Evolutionary conservation across 768 basidiomycete species (phyloP).

Genomic region (Mycena albidolilacea): DNA sequence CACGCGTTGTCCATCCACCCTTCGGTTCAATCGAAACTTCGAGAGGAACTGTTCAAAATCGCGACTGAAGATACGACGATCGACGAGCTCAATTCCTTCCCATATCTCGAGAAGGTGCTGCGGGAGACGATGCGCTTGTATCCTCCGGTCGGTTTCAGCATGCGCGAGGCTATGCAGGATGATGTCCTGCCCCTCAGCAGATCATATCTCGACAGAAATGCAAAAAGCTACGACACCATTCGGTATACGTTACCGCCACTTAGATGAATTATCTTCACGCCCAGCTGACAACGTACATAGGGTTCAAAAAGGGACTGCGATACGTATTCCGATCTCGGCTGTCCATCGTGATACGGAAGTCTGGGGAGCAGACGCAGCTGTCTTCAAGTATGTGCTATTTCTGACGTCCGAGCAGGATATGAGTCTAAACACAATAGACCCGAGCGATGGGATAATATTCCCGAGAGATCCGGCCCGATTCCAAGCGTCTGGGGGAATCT

Average conservation of each 20-base stretch:
- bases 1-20: constrained; percentile 3
- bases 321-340: not conserved
- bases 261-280: no score
- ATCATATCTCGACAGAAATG: not conserved
- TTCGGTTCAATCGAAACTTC: not conserved
- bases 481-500: constrained; percentile 2
- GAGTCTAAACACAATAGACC: not conserved
- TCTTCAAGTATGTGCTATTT: not conserved
- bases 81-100: constrained; percentile 23
- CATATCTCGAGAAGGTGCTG: constrained; percentile 59
- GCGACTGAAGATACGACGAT: constrained; percentile 13
- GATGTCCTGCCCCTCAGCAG: constrained; percentile 17
- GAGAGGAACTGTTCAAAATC: constrained; percentile 14
- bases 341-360: constrained; percentile 1
- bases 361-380: constrained; percentile 1
- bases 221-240: not conserved
- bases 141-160: not conserved
- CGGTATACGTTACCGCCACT: not conserved
- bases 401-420: not conserved
- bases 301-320: not conserved
- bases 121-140: constrained; percentile 6
- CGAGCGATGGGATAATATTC: not conserved
- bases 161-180: constrained; percentile 20
- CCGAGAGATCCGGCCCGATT: not conserved
- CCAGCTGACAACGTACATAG: not conserved